phyloP scores from a whole-genome alignment of 768 basidiomycete genomes.

The Kwoniella pini region DNA sequence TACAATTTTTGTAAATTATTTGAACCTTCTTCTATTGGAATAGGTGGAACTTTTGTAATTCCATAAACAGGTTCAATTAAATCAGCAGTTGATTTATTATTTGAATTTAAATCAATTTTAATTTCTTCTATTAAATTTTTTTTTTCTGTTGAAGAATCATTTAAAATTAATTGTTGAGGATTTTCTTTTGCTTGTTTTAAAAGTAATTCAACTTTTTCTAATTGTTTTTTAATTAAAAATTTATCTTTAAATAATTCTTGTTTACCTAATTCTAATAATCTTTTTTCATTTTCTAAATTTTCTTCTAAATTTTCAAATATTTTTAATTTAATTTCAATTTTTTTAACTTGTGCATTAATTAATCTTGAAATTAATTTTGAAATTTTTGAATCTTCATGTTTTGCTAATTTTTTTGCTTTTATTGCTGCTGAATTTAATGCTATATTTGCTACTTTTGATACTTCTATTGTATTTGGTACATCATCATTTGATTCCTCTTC shows the following conservation, averaged over 20 bases:
- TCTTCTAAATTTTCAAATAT: conserved; percentile 97
- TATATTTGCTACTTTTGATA: conserved; percentile 76
- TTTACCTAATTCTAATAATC: conserved; percentile 76
- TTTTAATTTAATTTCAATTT: conserved; percentile 90
- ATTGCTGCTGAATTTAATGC: conserved; percentile 87
- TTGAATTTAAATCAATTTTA: too few relatives aligned
- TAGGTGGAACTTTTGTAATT: neutral
- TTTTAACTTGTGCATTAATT: conserved; percentile 72
- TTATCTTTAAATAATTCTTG: conserved; percentile 79
- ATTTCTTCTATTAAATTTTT: conserved; percentile 4
- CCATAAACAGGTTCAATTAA: neutral
- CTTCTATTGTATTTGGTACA: conserved; percentile 66
- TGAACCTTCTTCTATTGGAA: neutral
- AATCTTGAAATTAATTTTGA: conserved; percentile 71
- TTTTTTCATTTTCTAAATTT: conserved; percentile 84
- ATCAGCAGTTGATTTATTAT: neutral
- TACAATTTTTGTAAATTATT: conserved; percentile 9
- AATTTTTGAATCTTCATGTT: conserved; percentile 79
- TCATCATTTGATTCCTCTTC: conserved; percentile 53
- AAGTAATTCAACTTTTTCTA: conserved; percentile 46
- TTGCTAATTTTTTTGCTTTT: conserved; percentile 76
- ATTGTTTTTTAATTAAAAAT: conserved; percentile 44
- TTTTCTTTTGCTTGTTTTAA: conserved; percentile 37
- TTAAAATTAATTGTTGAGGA: neutral
- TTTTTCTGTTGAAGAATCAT: too few relatives aligned